Base-by-base conservation (phyloP, 352 stramenopile genomes). In the Globisporangium yorkense region DNA sequence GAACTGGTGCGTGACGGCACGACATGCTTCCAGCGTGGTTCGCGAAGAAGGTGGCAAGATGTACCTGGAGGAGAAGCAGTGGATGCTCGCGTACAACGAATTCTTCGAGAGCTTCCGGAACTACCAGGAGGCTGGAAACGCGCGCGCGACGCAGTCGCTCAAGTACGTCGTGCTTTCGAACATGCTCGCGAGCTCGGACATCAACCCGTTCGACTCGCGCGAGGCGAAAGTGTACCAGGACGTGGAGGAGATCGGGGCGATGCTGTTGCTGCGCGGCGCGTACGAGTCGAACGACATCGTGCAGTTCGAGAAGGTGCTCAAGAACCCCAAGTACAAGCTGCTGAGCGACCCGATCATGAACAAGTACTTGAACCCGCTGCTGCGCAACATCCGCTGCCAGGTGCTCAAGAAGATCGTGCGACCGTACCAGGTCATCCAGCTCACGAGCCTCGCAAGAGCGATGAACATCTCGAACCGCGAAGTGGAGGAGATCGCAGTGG, bases 21-120 rank as follows among this genome's bases (percentile, higher is more conserved):
- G 0, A 24, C 15, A 18, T 61, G 18, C 31, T 35, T 18, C 5
- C 35, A 89, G 82, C 4, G 68, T 93, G 45, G 96, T 97, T 54
- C 77, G 86, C 45, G 91, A 97, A 70, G 87, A 96, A 63, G 91
- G 91, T 9, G 91, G 89, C n/a, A 96, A 96, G 61, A 97, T 97
- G 89, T 93, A 97, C 66, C 71, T 98, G 74, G 77, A 89, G 48
- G 79, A 96, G 66, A 77, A 80, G 31, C 67, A 94, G 56, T 98
- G 89, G 89, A 83, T 83, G 61, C 69, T 91, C 39, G 92, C 92
- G 45, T 97, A 97, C 75, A 96, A 97, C 60, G 87, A 98, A 63
- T 97, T 97, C 63, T 97, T 96, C 39, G 89, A 97, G 71, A 93
- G 87, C 57, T 97, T 98, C 61, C 80, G 87, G 39, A 96, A 95